Evolutionary conservation across 2,329 filamentous ascomycete genomes (phyloP).

Genomic region (Aspergillus arachidicola): DNA sequence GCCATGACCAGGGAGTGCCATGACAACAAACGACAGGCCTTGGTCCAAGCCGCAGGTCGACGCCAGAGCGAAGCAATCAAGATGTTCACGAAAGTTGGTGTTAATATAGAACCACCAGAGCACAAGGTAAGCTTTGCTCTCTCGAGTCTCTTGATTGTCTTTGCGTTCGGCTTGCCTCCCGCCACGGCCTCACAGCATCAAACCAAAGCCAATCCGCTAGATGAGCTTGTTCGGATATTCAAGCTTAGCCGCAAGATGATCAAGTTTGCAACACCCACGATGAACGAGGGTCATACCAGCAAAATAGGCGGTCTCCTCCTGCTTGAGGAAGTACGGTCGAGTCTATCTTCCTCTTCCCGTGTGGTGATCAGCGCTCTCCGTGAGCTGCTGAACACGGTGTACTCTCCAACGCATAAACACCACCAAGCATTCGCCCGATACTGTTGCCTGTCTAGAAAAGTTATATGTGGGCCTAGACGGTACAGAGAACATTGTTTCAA

Average conservation of each 20-base stretch:
- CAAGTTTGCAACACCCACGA: background rate
- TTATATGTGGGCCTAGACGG: background rate
- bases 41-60: background rate
- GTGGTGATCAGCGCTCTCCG: background rate
- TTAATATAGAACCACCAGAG: background rate
- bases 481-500: background rate
- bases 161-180: conserved; percentile 22
- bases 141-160: conserved; percentile 13
- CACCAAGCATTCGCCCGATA: background rate
- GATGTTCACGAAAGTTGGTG: background rate
- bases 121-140: background rate
- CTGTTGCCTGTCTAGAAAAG: background rate
- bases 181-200: conserved; percentile 8
- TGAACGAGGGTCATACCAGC: background rate
- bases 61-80: background rate
- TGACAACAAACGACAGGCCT: conserved; percentile 17
- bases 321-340: background rate
- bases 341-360: background rate
- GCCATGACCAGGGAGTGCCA: conserved; percentile 21
- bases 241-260: conserved; percentile 2
- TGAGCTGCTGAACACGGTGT: background rate
- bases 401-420: background rate
- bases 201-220: background rate
- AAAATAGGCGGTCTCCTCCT: background rate
- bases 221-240: conserved; percentile 4